These are phyloP conservation scores for Fusarium ambrosium DNA, from an alignment of 2,329 filamentous ascomycete species.

Conservation along the genomic window DNA sequence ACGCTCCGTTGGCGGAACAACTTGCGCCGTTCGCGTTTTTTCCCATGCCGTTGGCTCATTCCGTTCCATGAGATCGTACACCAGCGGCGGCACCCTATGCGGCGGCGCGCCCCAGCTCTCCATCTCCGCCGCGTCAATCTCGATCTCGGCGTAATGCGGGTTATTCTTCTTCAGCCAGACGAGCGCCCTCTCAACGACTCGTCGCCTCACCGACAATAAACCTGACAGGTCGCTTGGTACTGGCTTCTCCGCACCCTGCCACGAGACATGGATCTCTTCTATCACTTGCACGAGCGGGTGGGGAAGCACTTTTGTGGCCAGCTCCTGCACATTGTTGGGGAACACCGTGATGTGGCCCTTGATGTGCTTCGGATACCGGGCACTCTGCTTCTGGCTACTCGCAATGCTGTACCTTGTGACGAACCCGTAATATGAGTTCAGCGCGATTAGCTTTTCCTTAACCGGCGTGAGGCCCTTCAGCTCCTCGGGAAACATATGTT, in stretches of 20 bases:
- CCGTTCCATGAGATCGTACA: background rate
- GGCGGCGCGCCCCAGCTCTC: background rate
- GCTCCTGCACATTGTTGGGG: background rate
- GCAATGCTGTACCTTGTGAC: background rate
- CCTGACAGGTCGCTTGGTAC: background rate
- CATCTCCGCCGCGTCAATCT: background rate
- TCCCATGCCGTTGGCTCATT: background rate
- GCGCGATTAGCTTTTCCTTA: background rate
- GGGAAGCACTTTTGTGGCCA: background rate
- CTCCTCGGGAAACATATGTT: background rate
- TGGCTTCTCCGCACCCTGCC: background rate
- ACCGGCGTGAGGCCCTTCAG: background rate
- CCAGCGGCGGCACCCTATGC: background rate
- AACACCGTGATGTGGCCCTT: background rate
- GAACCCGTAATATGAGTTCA: background rate
- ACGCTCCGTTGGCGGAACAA: background rate
- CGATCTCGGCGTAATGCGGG: background rate
- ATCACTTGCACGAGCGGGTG: background rate
- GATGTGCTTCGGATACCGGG: background rate
- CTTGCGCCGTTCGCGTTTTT: background rate
- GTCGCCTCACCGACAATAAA: background rate
- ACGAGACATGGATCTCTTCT: constrained; percentile 9
- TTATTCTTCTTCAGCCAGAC: background rate
- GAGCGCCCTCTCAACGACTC: background rate
- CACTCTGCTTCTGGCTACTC: background rate